Evolutionary conservation across 805 yeast species (phyloP).

Genomic region (Schizosaccharomyces octosporus): DNA sequence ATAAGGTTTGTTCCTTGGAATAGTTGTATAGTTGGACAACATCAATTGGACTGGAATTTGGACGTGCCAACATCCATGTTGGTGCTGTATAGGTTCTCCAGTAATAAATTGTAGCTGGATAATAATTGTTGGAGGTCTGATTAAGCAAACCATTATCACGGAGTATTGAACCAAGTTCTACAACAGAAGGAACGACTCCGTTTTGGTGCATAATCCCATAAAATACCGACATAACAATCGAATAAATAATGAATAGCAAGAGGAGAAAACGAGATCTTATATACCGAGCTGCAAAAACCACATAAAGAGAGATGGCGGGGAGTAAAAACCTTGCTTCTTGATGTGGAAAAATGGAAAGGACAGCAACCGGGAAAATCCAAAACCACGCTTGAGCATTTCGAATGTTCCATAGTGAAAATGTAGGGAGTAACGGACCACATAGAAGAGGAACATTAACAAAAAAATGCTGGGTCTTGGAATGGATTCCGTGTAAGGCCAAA

Average conservation of each 20-base stretch:
- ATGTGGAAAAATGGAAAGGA: constrained; percentile 58
- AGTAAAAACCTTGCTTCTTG: constrained; percentile 77
- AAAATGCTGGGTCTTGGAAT: constrained; percentile 51
- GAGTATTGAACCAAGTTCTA: not conserved
- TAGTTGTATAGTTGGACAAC: constrained; percentile 5
- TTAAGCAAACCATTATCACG: constrained; percentile 4
- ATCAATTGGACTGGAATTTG: constrained; percentile 6
- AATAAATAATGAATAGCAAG: constrained; percentile 38
- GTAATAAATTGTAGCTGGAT: constrained; percentile 29
- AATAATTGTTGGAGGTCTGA: constrained; percentile 7
- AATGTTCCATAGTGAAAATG: constrained; percentile 17
- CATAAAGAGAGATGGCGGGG: constrained; percentile 51
- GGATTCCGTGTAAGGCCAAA: constrained; percentile 58
- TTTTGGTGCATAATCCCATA: constrained; percentile 80
- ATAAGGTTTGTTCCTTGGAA: not conserved
- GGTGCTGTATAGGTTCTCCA: constrained; percentile 95
- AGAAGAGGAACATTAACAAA: constrained; percentile 55
- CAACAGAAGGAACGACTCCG: constrained; percentile 41
- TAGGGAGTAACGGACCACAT: constrained; percentile 48
- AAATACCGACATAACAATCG: constrained; percentile 28
- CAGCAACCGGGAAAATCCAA: constrained; percentile 31
- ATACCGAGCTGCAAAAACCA: constrained; percentile 9
- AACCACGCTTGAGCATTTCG: constrained; percentile 35
- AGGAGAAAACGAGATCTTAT: constrained; percentile 5
- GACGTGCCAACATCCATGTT: constrained; percentile 36